Evolutionary conservation across 2,329 filamentous ascomycete species (phyloP).

Genomic region (Botryotinia narcissicola): DNA sequence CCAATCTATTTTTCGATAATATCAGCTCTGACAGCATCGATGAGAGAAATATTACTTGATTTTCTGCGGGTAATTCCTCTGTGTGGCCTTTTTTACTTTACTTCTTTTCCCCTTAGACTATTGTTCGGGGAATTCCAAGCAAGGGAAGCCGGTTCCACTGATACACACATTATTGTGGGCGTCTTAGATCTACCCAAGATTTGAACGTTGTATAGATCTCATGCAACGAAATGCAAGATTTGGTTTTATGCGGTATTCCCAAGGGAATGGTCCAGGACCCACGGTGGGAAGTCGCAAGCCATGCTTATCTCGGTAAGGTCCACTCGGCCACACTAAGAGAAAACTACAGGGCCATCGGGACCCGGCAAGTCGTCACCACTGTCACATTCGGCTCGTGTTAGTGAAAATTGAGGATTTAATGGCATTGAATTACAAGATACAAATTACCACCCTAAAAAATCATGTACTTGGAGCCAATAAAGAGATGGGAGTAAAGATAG

Average conservation of each 20-base stretch:
- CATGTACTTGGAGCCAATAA: background rate
- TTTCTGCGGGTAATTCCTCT: slow-evolving; percentile 16
- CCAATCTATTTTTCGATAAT: slow-evolving; percentile 19
- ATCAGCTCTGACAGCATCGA: slow-evolving; percentile 17
- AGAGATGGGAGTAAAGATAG: background rate
- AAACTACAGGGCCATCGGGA: slow-evolving; percentile 10
- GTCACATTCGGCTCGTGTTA: slow-evolving; percentile 9
- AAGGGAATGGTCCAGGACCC: slow-evolving; percentile 1
- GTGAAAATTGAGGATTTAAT: background rate
- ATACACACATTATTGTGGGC: slow-evolving; percentile 15
- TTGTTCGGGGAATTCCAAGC: slow-evolving; percentile 12
- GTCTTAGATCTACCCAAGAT: slow-evolving; percentile 14
- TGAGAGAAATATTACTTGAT: slow-evolving; percentile 3
- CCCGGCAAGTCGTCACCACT: slow-evolving; percentile 10
- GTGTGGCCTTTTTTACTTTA: slow-evolving; percentile 2
- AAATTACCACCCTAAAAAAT: background rate
- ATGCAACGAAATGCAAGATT: slow-evolving; percentile 16
- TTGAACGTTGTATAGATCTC: slow-evolving; percentile 12
- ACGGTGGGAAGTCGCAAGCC: slow-evolving; percentile 9
- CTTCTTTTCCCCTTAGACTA: slow-evolving; percentile 11
- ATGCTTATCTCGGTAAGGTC: slow-evolving; percentile 9
- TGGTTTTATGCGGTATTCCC: slow-evolving; percentile 7
- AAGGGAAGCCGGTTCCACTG: slow-evolving; percentile 17
- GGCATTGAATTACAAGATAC: background rate
- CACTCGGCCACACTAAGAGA: slow-evolving; percentile 5